Conservation (phyloP, 768 basidiomycete species). For the Hemileccinum impolitum region DNA sequence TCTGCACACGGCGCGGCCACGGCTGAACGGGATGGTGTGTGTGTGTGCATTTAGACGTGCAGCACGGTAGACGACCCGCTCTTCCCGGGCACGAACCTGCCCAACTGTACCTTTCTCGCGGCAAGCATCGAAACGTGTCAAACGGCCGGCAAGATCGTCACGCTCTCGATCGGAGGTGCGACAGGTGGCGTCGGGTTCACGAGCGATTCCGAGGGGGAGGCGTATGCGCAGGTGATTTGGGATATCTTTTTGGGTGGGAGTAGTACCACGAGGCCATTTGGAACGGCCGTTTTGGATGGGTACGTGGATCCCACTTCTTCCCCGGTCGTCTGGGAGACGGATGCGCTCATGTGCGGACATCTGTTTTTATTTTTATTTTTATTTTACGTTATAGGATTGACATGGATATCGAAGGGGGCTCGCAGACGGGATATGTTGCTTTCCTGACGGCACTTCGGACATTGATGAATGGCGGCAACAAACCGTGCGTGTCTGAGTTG, state of each 20-base stretch:
- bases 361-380: background rate
- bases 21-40: no score
- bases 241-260: conserved; percentile 61
- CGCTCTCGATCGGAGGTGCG: conserved; percentile 58
- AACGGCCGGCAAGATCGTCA: conserved; percentile 57
- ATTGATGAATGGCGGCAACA: conserved; percentile 28
- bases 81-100: conserved; percentile 60
- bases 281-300: conserved; percentile 71
- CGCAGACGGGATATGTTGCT: conserved; percentile 25
- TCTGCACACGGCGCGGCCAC: no score
- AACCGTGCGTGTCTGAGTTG: conserved; percentile 18
- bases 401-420: conserved; percentile 48
- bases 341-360: no score
- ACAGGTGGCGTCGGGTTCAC: conserved; percentile 60
- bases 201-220: conserved; percentile 51
- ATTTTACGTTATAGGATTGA: conserved; percentile 30
- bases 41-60: conserved; percentile 52
- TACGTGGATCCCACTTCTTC: conserved; percentile 28
- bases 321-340: conserved; percentile 10
- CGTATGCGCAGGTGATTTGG: conserved; percentile 70
- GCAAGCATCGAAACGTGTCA: conserved; percentile 65
- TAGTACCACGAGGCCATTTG: conserved; percentile 64
- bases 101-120: conserved; percentile 59
- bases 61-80: conserved; percentile 51
- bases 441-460: conserved; percentile 28